Evolutionary conservation across 1,284 basidiomycete species (phyloP).

Genomic region (Trichosporon ovoides): DNA sequence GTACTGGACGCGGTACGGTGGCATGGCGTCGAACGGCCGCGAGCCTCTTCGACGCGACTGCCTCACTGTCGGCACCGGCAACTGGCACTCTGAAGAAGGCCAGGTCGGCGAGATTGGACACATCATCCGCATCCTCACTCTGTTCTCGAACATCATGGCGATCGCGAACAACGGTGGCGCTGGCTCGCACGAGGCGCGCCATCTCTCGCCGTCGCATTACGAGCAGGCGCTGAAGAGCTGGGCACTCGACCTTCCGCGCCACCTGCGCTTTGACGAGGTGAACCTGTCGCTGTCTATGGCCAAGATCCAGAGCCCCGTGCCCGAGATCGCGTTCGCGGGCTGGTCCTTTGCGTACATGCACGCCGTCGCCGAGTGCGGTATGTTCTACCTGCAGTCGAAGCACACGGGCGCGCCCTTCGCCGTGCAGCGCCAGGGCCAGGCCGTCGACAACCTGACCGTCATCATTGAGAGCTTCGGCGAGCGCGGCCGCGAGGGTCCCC

Average conservation of each 20-base stretch:
- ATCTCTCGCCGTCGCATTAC: constrained; percentile 21
- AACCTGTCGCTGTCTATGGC: constrained; percentile 43
- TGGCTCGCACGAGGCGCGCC: constrained; percentile 17
- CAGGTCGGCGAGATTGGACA: constrained; percentile 47
- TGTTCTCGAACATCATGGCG: constrained; percentile 40
- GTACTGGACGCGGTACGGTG: constrained; percentile 42
- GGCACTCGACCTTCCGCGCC: constrained; percentile 46
- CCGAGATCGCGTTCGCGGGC: constrained; percentile 38
- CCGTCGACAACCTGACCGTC: constrained; percentile 47
- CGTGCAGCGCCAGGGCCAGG: constrained; percentile 44
- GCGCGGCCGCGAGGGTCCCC: constrained; percentile 39
- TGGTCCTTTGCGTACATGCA: constrained; percentile 52
- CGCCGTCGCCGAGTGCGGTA: constrained; percentile 50
- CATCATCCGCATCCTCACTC: constrained; percentile 42
- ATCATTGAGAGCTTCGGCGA: constrained; percentile 42
- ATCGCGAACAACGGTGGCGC: constrained; percentile 28
- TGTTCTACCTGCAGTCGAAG: constrained; percentile 50
- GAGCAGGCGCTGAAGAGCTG: constrained; percentile 45
- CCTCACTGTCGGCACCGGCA: constrained; percentile 30
- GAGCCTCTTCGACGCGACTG: constrained; percentile 36
- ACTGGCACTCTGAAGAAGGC: constrained; percentile 40
- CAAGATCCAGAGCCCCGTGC: constrained; percentile 36
- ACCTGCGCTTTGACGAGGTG: constrained; percentile 49
- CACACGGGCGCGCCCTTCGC: constrained; percentile 28
- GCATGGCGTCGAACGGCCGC: constrained; percentile 25